These are phyloP conservation scores for Mrakia frigida DNA, from an alignment of 768 basidiomycete species.

Conservation along the genomic window DNA sequence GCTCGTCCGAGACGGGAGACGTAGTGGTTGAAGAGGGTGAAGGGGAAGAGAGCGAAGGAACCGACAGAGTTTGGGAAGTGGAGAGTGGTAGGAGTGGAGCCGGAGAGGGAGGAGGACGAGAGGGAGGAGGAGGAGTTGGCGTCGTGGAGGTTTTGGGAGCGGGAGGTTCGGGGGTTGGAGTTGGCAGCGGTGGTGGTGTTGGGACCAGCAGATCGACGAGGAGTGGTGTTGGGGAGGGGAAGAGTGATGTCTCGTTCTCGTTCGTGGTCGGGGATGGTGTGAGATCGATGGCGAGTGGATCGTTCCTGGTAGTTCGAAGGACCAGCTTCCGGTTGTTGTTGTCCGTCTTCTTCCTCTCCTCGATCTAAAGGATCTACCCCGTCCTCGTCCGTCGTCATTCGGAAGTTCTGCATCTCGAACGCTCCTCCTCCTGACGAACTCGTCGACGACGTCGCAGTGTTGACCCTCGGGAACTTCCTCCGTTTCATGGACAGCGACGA, in stretches of 20 bases:
- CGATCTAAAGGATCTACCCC: not conserved
- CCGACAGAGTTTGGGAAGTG: slow-evolving; percentile 33
- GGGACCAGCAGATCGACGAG: not conserved
- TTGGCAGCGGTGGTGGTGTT: not conserved
- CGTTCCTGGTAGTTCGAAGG: slow-evolving; percentile 8
- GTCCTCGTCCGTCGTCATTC: not conserved
- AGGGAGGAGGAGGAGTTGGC: slow-evolving; percentile 12
- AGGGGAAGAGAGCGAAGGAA: slow-evolving; percentile 22
- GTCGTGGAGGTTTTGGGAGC: not conserved
- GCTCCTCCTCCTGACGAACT: not conserved
- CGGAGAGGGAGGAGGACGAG: slow-evolving; percentile 13
- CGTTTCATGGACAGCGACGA: not conserved
- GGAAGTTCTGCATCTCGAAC: slow-evolving; percentile 5
- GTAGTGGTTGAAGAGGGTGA: slow-evolving; percentile 51
- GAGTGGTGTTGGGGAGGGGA: slow-evolving; percentile 11
- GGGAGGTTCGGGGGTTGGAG: not conserved
- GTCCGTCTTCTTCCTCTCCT: too few species aligned
- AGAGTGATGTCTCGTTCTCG: slow-evolving; percentile 26
- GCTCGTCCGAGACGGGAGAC: slow-evolving; percentile 62
- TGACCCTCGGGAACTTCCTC: not conserved
- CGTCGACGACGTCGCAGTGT: not conserved
- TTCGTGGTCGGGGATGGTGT: slow-evolving; percentile 16
- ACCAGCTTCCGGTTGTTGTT: not conserved
- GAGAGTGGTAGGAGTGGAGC: slow-evolving; percentile 31
- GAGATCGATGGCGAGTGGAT: not conserved